Evolutionary conservation across 1,284 basidiomycete species (phyloP).

Genomic region (Apiotrichum siamense): DNA sequence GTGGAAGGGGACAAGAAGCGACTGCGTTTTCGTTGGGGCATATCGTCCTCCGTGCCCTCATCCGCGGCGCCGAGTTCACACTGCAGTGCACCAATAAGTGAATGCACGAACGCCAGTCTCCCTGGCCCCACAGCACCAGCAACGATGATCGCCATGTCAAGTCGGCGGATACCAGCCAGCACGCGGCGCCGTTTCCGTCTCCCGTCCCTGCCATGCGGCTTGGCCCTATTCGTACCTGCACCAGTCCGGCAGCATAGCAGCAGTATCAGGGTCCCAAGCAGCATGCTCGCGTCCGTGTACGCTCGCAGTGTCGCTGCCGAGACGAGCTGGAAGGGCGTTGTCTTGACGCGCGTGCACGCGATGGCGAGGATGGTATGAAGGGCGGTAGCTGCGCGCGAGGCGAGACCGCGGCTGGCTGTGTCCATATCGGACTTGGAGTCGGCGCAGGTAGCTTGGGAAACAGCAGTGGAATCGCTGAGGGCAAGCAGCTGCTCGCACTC

Average conservation of each 20-base stretch:
- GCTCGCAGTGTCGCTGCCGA: constrained; percentile 43
- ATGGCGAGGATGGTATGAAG: constrained; percentile 36
- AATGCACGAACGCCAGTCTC: constrained; percentile 58
- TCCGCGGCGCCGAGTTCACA: not conserved
- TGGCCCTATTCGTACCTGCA: no score
- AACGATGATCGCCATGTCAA: constrained; percentile 77
- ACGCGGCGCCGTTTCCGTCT: not conserved
- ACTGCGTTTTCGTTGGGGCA: not conserved
- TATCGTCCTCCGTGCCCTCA: not conserved
- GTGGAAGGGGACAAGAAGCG: not conserved
- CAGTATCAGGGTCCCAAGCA: constrained; percentile 23
- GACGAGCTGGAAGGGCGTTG: constrained; percentile 47
- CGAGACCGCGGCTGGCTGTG: no score
- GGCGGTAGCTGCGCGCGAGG: not conserved
- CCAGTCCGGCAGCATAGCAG: no score
- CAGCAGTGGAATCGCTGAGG: no score
- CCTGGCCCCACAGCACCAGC: constrained; percentile 67
- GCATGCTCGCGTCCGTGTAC: constrained; percentile 49
- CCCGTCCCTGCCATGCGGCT: not conserved
- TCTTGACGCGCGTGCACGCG: constrained; percentile 47
- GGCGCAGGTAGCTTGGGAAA: no score
- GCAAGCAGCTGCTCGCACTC: no score
- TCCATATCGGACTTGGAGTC: no score
- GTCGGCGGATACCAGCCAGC: constrained; percentile 19
- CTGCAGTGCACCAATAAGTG: constrained; percentile 52